Evolutionary conservation across 1,284 basidiomycete genomes (phyloP).

Genomic region (Irpex lacteus): DNA sequence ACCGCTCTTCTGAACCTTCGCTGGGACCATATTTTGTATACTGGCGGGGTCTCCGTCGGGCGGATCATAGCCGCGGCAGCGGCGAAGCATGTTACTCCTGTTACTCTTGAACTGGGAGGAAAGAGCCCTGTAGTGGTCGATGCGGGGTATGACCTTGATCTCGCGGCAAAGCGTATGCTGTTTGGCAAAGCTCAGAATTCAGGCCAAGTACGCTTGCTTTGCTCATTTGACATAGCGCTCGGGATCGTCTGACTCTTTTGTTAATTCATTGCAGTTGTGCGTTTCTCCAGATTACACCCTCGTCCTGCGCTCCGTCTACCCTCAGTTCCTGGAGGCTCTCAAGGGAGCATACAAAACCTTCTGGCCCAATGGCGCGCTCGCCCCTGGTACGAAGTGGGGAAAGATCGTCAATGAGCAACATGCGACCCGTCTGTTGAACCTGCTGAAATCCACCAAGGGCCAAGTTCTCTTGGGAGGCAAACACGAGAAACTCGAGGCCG

Average conservation of each 20-base stretch:
- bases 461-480: conserved; percentile 54
- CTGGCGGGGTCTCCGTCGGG: conserved; percentile 67
- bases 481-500: conserved; percentile 27
- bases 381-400: conserved; percentile 35
- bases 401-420: conserved; percentile 48
- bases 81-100: conserved; percentile 79
- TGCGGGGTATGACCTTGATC: conserved; percentile 55
- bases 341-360: conserved; percentile 34
- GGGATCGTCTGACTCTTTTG: too few relatives aligned
- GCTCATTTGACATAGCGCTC: too few relatives aligned
- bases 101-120: conserved; percentile 80
- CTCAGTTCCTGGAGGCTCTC: conserved; percentile 50
- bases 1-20: conserved; percentile 69
- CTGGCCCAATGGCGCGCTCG: conserved; percentile 38
- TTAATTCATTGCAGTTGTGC: conserved; percentile 39
- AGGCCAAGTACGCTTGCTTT: conserved; percentile 51
- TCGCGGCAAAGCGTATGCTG: conserved; percentile 60
- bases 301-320: conserved; percentile 44
- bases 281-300: conserved; percentile 67
- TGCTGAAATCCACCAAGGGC: conserved; percentile 54
- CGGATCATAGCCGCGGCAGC: conserved; percentile 78
- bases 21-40: conserved; percentile 80
- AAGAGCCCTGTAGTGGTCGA: conserved; percentile 85
- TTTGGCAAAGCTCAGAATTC: conserved; percentile 79
- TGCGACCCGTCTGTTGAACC: conserved; percentile 45